Percentiles rank a stretch among this genome's conserved stretches.
phyloP scores from a whole-genome alignment of 768 basidiomycete genomes.

The Chalciporus sphaerocephalus region DNA sequence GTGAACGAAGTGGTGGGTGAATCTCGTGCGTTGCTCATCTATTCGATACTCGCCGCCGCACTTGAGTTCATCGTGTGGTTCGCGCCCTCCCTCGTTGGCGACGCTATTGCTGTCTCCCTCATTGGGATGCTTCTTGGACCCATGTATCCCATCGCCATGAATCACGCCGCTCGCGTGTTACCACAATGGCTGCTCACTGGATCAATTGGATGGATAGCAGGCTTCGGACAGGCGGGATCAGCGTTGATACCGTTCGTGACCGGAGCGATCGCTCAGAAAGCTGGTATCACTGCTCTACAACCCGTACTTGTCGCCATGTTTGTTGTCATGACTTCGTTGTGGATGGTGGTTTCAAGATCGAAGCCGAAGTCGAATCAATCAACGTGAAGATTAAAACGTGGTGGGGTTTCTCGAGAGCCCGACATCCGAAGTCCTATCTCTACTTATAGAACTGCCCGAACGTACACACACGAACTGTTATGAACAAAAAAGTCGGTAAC shows the following conservation, averaged over 20 bases:
- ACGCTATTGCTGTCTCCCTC: constrained; percentile 49
- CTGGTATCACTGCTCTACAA: constrained; percentile 42
- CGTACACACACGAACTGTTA: too few species aligned
- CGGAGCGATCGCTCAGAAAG: constrained; percentile 57
- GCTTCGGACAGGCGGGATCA: constrained; percentile 62
- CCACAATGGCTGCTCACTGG: constrained; percentile 63
- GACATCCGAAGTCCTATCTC: too few species aligned
- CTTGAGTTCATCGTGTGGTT: constrained; percentile 54
- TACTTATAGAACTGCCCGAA: too few species aligned
- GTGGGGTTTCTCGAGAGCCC: too few species aligned
- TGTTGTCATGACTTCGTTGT: constrained; percentile 33
- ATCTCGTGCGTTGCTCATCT: constrained; percentile 45
- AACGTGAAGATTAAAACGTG: too few species aligned
- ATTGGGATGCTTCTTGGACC: constrained; percentile 50
- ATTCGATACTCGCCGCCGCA: constrained; percentile 43
- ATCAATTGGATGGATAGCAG: constrained; percentile 60
- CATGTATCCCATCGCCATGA: constrained; percentile 53
- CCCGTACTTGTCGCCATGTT: constrained; percentile 34
- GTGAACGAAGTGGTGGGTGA: constrained; percentile 52
- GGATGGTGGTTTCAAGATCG: constrained; percentile 31
- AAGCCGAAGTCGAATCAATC: neutral
- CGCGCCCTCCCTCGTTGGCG: constrained; percentile 45
- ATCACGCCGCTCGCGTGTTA: constrained; percentile 57
- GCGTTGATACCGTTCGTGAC: constrained; percentile 67
- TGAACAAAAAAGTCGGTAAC: too few species aligned